Conservation (phyloP, 306 rosid species). For the Prunus mongolica region DNA sequence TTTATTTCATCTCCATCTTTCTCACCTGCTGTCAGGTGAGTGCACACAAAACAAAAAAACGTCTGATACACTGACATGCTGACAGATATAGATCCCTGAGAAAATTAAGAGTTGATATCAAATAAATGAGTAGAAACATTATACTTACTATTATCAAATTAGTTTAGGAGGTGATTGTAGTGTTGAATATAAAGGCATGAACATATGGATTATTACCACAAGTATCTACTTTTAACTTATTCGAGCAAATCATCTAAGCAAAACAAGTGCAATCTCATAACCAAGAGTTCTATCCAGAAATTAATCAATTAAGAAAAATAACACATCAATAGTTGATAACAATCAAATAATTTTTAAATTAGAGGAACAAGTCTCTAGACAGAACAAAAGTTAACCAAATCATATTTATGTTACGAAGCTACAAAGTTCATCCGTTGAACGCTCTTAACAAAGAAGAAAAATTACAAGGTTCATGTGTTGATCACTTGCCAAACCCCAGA, state of each 20-base stretch:
- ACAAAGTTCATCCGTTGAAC: too few species aligned
- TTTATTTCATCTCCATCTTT: slow-evolving; percentile 67
- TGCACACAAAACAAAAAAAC: slow-evolving; percentile 81
- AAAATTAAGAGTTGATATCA: slow-evolving; percentile 23
- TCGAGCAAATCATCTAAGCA: background rate
- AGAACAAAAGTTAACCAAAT: background rate
- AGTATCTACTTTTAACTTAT: background rate
- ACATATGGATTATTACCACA: background rate
- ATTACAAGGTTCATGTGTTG: background rate
- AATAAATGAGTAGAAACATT: slow-evolving; percentile 1
- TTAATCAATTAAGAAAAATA: background rate
- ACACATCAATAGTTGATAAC: background rate
- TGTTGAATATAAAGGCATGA: slow-evolving; percentile 6
- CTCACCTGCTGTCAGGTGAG: slow-evolving; percentile 89
- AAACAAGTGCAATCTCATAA: slow-evolving; percentile 1
- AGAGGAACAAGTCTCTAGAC: background rate
- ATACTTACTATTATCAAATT: background rate
- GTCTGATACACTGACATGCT: slow-evolving; percentile 95
- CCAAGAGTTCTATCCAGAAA: background rate
- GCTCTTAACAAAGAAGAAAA: too few species aligned
- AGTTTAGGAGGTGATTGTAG: slow-evolving; percentile 7
- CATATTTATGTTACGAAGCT: background rate
- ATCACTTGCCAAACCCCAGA: background rate
- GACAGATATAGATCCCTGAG: slow-evolving; percentile 86
- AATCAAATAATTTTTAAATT: background rate